Evolutionary conservation across 2,329 filamentous ascomycete species (phyloP).

Genomic region (Fusarium irregulare): DNA sequence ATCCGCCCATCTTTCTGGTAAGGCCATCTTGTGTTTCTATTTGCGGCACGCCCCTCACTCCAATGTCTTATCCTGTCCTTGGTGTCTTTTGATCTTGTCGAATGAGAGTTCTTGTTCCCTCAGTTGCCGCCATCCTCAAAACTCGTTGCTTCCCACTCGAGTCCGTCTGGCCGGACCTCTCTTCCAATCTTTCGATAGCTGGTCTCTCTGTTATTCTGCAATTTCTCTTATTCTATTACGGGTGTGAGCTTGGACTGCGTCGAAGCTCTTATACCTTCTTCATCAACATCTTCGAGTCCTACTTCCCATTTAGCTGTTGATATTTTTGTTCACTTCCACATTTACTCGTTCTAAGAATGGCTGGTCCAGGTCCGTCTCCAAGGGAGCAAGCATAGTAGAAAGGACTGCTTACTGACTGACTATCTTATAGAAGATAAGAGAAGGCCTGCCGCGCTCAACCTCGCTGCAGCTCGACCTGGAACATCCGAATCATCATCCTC

Average conservation of each 20-base stretch:
- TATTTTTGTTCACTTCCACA: conserved; percentile 19
- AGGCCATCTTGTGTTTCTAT: conserved; percentile 44
- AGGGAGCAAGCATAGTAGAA: background rate
- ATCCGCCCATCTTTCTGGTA: conserved; percentile 42
- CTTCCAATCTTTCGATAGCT: conserved; percentile 64
- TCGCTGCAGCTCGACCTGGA: conserved; percentile 61
- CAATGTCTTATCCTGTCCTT: conserved; percentile 47
- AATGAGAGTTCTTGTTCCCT: conserved; percentile 48
- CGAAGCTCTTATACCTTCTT: conserved; percentile 40
- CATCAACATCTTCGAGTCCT: conserved; percentile 11
- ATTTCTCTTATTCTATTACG: conserved; percentile 50
- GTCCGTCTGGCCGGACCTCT: conserved; percentile 49
- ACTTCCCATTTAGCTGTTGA: conserved; percentile 27
- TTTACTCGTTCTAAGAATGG: conserved; percentile 49
- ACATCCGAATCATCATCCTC: conserved; percentile 65
- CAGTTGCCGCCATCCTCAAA: conserved; percentile 58
- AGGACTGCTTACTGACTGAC: conserved; percentile 40
- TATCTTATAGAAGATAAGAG: conserved; percentile 61
- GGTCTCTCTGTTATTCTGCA: conserved; percentile 60
- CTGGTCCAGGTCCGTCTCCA: conserved; percentile 54
- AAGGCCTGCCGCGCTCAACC: conserved; percentile 67
- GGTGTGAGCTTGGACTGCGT: conserved; percentile 45
- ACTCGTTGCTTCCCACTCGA: conserved; percentile 59
- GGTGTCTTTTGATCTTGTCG: conserved; percentile 52
- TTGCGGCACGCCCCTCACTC: conserved; percentile 40